Evolutionary conservation across 139 green algal genomes (phyloP).

Genomic region (Zygnema circumcarinatum): DNA sequence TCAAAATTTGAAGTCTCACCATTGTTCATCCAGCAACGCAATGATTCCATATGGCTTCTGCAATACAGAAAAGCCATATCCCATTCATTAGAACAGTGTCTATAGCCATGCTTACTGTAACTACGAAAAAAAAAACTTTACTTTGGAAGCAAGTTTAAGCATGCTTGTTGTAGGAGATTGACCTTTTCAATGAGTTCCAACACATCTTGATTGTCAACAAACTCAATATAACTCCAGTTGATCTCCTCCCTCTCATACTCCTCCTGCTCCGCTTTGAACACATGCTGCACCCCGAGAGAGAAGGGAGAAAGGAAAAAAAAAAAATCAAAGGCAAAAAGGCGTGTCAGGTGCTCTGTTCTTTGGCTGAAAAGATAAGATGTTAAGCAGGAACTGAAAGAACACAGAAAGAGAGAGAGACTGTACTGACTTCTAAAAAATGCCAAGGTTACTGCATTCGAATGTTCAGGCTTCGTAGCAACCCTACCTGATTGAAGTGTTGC

Average conservation of each 20-base stretch:
- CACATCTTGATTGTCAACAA: constrained; percentile 98
- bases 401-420: no score
- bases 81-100: background rate
- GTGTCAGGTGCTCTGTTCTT: no score
- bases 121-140: no score
- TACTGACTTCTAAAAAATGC: background rate
- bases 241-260: constrained; percentile 98
- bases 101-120: constrained; percentile 9
- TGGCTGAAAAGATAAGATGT: no score
- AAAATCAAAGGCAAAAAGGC: background rate
- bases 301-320: no score
- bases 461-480: no score
- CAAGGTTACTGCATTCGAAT: no score
- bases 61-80: background rate
- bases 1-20: no score
- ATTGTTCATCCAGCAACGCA: constrained; percentile 91
- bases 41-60: constrained; percentile 82
- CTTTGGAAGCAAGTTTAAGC: no score
- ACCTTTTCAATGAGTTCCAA: constrained; percentile 90
- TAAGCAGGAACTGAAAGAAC: no score
- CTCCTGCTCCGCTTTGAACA: constrained; percentile 91
- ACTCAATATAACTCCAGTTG: constrained; percentile 98
- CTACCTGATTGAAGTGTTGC: constrained; percentile 61
- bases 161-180: no score
- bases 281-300: constrained; percentile 61